Evolutionary conservation across 2,329 filamentous ascomycete genomes (phyloP).

Genomic region (Berkeleyomyces basicola): DNA sequence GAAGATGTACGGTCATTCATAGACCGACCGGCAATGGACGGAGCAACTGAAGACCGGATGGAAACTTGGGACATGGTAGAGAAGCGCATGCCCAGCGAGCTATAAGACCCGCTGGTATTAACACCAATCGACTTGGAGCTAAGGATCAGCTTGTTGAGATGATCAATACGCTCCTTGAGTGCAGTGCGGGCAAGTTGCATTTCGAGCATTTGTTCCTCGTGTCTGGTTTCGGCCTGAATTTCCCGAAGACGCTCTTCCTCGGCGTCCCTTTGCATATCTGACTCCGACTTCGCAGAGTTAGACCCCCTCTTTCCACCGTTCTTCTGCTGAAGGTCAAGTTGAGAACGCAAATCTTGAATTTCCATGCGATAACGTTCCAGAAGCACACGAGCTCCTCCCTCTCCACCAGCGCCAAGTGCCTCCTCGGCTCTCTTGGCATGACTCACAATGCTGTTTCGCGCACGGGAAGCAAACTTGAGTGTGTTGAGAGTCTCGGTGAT

Average conservation of each 20-base stretch:
- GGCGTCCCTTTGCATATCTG: conserved; percentile 46
- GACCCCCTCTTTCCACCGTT: conserved; percentile 39
- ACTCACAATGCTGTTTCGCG: conserved; percentile 95
- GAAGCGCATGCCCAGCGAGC: conserved; percentile 45
- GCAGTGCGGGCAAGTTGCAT: conserved; percentile 95
- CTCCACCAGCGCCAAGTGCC: conserved; percentile 61
- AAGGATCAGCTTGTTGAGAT: conserved; percentile 84
- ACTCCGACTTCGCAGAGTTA: conserved; percentile 4
- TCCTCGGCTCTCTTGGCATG: conserved; percentile 93
- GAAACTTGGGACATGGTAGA: conserved; percentile 45
- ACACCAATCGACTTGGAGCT: conserved; percentile 93
- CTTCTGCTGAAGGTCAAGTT: conserved; percentile 72
- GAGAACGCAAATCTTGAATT: conserved; percentile 62
- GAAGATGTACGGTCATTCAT: conserved; percentile 49
- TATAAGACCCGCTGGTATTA: conserved; percentile 59
- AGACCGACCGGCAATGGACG: conserved; percentile 36
- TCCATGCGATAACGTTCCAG: conserved; percentile 89
- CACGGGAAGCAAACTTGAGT: conserved; percentile 86
- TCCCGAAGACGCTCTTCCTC: conserved; percentile 59
- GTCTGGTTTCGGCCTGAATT: conserved; percentile 66
- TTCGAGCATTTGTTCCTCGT: conserved; percentile 95
- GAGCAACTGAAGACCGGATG: conserved; percentile 51
- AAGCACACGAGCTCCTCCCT: conserved; percentile 71
- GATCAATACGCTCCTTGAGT: conserved; percentile 91
- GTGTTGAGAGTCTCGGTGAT: conserved; percentile 86